Base-by-base conservation (phyloP, 1,139 yeast genomes). In the Zygoascus hellenicus region DNA sequence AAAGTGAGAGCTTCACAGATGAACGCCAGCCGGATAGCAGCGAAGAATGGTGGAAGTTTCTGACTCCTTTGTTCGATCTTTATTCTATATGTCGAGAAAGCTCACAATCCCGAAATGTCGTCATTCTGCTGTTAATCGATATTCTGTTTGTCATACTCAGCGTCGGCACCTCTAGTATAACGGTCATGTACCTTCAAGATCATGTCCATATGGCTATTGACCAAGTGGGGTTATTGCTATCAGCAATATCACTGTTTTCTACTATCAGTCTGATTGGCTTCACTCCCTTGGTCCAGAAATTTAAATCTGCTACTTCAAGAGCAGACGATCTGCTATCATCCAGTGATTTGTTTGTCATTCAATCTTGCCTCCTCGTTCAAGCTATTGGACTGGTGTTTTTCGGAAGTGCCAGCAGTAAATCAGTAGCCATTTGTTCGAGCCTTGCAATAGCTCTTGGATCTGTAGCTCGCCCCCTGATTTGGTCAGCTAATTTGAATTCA, bases 131-230 rank as follows among this genome's bases (percentile, higher is more conserved):
- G 9, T 29, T 36, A 5, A 42, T 42, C 2, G 45, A 42, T 29
- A 36, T 35, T 6, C 14, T 42, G 19, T 42, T 28, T 14, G 33
- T 42, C 14, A 36, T 42, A 5, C 26, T 42, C 11, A 10, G 31
- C 10, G 36, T 35, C 13, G 45, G 45, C 7, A 34, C 19, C 14
- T 22, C 41, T 9, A 36, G 39, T 17, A 35, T 36, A 3, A 11
- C 34, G 26, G 28, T 42, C 17, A 36, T 42, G 29, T 42, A 42
- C 26, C 10, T 42, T 7, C 45, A 42, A 35, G 34, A 35, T 16
- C 29, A 16, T 5, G 11, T 42, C 15, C 26, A 37, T 9, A 35
- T 35, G 30, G 9, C 40, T 2, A 28, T 42, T 5, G 16, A n/a
- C 7, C 41, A 42, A 7, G 29, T 34, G 7, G 45, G 45, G 4